phyloP scores from a whole-genome alignment of 495 filamentous ascomycete species.

The Collariella sp. region DNA sequence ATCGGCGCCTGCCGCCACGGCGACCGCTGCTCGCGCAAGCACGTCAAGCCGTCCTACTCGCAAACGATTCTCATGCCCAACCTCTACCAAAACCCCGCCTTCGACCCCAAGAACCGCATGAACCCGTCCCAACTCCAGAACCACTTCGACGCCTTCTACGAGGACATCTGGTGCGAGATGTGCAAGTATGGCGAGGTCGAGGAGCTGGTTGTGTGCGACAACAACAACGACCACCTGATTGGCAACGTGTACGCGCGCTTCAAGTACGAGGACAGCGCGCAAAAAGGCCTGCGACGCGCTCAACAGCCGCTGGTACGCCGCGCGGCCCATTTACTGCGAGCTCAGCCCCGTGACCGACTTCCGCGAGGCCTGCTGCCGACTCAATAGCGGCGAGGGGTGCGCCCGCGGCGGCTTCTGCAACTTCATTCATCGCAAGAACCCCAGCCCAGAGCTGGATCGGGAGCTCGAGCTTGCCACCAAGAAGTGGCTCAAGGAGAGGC shows the following conservation, averaged over 20 bases:
- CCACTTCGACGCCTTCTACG: conserved; percentile 99
- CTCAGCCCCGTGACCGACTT: conserved; percentile 95
- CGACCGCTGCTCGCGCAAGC: conserved; percentile 94
- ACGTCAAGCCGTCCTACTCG: conserved; percentile 96
- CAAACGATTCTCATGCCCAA: conserved; percentile 97
- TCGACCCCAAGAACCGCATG: conserved; percentile 95
- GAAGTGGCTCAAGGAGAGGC: conserved; percentile 88
- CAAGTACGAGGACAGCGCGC: conserved; percentile 98
- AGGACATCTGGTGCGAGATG: conserved; percentile 99
- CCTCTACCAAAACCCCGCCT: conserved; percentile 97
- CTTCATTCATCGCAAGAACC: conserved; percentile 97
- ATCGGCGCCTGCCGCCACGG: conserved; percentile 98
- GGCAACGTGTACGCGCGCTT: conserved; percentile 99
- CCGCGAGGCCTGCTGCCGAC: conserved; percentile 90
- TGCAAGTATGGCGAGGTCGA: conserved; percentile 87
- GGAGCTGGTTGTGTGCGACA: conserved; percentile 85
- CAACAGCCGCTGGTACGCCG: conserved; percentile 95
- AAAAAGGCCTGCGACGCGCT: conserved; percentile 87
- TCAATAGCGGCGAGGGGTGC: conserved; percentile 93
- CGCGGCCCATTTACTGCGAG: conserved; percentile 95
- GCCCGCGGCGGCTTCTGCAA: conserved; percentile 97
- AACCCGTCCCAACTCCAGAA: conserved; percentile 90
- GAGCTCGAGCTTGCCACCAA: conserved; percentile 82
- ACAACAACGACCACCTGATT: conserved; percentile 97
- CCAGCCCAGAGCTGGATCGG: conserved; percentile 73